These are phyloP conservation scores for Striga asiatica DNA, from an alignment of 257 asterid genomes.

Conservation along the genomic window DNA sequence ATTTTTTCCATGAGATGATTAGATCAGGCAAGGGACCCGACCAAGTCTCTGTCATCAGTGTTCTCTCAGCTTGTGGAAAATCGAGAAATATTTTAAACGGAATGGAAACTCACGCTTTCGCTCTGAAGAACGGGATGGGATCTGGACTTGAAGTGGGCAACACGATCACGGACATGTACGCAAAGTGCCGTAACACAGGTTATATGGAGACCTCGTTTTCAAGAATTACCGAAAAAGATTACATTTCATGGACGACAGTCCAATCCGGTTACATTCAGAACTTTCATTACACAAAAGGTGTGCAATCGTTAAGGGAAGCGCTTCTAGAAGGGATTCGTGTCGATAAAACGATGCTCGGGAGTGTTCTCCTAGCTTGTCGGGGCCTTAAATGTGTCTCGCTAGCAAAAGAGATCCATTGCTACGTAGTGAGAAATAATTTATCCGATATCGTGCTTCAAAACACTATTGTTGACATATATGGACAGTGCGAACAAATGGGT, in stretches of 20 bases:
- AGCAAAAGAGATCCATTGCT: constrained; percentile 59
- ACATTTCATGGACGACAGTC: constrained; percentile 63
- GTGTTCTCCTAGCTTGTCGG: constrained; percentile 58
- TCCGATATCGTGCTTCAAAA: constrained; percentile 39
- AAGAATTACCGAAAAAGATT: constrained; percentile 43
- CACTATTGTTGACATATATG: constrained; percentile 50
- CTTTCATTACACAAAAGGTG: constrained; percentile 31
- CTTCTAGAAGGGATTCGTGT: constrained; percentile 26
- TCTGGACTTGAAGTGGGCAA: constrained; percentile 52
- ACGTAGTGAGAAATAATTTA: constrained; percentile 34
- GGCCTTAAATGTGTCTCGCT: constrained; percentile 36
- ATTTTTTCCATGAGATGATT: constrained; percentile 35
- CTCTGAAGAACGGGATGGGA: constrained; percentile 51
- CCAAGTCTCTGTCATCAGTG: constrained; percentile 43
- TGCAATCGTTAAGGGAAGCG: constrained; percentile 32
- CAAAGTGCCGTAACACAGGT: constrained; percentile 59
- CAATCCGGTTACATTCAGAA: constrained; percentile 62
- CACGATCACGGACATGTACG: constrained; percentile 75
- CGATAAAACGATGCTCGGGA: constrained; percentile 56
- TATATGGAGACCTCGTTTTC: constrained; percentile 43
- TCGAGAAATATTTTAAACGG: constrained; percentile 43
- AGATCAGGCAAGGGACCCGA: constrained; percentile 37
- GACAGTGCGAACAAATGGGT: constrained; percentile 48
- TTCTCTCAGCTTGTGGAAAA: constrained; percentile 65
- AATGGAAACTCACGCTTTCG: constrained; percentile 64